phyloP scores from a whole-genome alignment of 2,329 filamentous ascomycete genomes.

The Ophiostoma tasmaniense region DNA sequence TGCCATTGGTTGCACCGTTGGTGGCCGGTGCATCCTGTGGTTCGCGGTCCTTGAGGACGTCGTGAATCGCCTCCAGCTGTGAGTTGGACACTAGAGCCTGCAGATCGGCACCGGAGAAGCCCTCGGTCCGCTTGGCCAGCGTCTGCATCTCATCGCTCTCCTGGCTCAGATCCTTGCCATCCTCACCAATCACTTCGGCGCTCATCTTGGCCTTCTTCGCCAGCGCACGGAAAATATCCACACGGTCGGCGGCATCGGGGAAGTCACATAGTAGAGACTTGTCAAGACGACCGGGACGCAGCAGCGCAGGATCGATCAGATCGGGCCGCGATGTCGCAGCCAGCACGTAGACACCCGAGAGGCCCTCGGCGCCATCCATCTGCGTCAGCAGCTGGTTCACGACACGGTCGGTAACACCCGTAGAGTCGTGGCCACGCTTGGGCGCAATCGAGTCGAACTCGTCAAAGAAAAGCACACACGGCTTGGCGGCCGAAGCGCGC shows the following conservation, averaged over 20 bases:
- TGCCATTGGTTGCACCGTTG: conserved; percentile 22
- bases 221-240: conserved; percentile 84
- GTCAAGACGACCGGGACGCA: conserved; percentile 85
- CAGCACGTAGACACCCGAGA: conserved; percentile 91
- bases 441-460: conserved; percentile 98
- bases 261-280: conserved; percentile 91
- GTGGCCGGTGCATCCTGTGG: conserved; percentile 24
- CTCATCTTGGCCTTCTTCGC: conserved; percentile 70
- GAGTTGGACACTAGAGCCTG: conserved; percentile 95
- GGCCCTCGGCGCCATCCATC: conserved; percentile 95
- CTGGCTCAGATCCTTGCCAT: conserved; percentile 32
- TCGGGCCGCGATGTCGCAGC: conserved; percentile 91
- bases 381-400: conserved; percentile 97
- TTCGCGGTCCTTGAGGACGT: conserved; percentile 62
- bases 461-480: conserved; percentile 95
- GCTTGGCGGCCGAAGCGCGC: conserved; percentile 78
- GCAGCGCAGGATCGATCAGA: conserved; percentile 85
- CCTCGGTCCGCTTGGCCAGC: conserved; percentile 71
- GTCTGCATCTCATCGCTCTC: conserved; percentile 45
- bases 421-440: conserved; percentile 93
- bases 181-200: conserved; percentile 49
- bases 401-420: conserved; percentile 95
- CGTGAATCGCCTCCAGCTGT: conserved; percentile 93
- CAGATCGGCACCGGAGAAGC: conserved; percentile 88
- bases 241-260: conserved; percentile 66